phyloP scores from a whole-genome alignment of 306 rosid species.

The Parietaria judaica region DNA sequence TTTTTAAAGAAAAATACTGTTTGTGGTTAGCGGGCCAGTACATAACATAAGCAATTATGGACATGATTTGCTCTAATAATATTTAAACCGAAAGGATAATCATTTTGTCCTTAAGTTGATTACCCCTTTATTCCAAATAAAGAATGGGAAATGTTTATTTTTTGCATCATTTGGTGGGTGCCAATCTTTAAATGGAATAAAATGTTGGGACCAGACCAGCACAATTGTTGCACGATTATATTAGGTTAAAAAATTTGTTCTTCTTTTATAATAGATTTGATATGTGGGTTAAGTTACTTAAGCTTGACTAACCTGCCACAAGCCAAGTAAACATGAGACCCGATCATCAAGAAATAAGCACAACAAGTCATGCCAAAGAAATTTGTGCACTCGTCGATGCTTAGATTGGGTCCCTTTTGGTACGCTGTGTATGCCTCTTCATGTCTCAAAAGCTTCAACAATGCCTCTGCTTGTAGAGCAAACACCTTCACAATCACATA shows the following conservation, averaged over 20 bases:
- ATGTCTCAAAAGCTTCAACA: slow-evolving; percentile 57
- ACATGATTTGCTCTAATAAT: background rate
- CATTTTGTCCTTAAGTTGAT: background rate
- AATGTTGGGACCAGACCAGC: slow-evolving; percentile 4
- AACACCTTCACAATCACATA: slow-evolving; percentile 40
- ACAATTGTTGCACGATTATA: background rate
- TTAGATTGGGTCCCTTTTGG: slow-evolving; percentile 53
- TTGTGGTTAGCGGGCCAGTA: background rate
- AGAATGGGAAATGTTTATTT: background rate
- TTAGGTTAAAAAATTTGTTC: background rate
- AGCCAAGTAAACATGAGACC: slow-evolving; percentile 62
- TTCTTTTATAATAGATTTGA: background rate
- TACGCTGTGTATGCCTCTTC: slow-evolving; percentile 62
- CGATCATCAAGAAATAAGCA: slow-evolving; percentile 51
- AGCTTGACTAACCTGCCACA: slow-evolving; percentile 62
- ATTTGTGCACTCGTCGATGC: slow-evolving; percentile 38
- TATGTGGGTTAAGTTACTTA: background rate
- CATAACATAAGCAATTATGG: background rate
- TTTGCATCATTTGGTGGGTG: background rate
- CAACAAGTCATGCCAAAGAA: slow-evolving; percentile 41
- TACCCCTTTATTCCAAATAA: background rate
- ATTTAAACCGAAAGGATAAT: background rate
- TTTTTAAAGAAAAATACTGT: background rate
- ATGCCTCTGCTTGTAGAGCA: slow-evolving; percentile 85
- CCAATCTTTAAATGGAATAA: slow-evolving; percentile 3